These are phyloP conservation scores for Dictyostelium brefeldianum DNA, from an alignment of 78 protist genomes.

Conservation along the genomic window DNA sequence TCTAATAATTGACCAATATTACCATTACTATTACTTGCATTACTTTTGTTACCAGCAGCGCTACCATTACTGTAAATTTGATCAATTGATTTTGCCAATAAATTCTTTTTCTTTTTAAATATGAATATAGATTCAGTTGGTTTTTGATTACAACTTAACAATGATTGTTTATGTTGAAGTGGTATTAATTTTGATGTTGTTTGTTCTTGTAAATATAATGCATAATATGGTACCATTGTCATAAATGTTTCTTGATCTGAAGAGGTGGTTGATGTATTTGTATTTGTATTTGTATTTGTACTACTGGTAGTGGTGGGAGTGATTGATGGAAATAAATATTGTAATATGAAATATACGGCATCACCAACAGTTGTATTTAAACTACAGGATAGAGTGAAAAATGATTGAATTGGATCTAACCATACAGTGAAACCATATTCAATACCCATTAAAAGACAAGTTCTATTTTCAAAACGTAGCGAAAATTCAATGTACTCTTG, in stretches of 20 bases:
- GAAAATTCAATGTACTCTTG: conserved; percentile 77
- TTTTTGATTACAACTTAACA: conserved; percentile 32
- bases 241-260: conserved; percentile 8
- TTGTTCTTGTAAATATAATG: conserved; percentile 41
- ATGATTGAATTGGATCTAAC: conserved; percentile 76
- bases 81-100: background rate
- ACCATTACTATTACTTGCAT: background rate
- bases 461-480: conserved; percentile 60
- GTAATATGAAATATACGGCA: conserved; percentile 42
- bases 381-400: conserved; percentile 38
- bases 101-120: conserved; percentile 40
- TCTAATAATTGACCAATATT: conserved; percentile 4
- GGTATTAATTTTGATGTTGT: conserved; percentile 17
- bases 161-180: conserved; percentile 63
- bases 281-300: background rate
- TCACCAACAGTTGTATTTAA: conserved; percentile 56
- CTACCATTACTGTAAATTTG: background rate
- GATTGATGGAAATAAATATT: conserved; percentile 46
- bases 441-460: conserved; percentile 39
- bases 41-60: background rate
- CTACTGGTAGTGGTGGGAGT: background rate
- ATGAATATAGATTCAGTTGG: conserved; percentile 24
- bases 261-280: background rate
- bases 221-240: conserved; percentile 18
- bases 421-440: conserved; percentile 13